Evolutionary conservation across 2,329 filamentous ascomycete genomes (phyloP), one percentile per base, ranked within the genome.

Genomic region (Sarocladiaceae sp.): DNA sequence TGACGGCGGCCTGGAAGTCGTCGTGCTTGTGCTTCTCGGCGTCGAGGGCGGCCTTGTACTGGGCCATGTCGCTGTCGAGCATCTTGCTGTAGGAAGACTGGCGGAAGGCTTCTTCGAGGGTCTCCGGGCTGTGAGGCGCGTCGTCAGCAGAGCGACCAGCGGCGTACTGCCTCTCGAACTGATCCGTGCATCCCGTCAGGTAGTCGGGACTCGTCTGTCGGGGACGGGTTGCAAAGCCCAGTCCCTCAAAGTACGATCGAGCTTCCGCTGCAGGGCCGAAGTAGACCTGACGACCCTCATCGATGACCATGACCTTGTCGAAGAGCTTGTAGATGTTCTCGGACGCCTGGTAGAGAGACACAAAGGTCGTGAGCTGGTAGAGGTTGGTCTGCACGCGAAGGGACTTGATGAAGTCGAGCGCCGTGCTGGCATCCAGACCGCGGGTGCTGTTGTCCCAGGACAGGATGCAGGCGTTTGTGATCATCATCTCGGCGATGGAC

Each of bases 291-390:
- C 75, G 77, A 2, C 87, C 87, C 32, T 78, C 75, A 49, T 90
- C 84, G 45, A 93, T 85, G 27, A 90, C 83, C 55, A 94, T 68
- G 11, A 93, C 86, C 62, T 91, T 93, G 68, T 94, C 87, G 49
- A 91, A 90, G 26, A 82, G 78, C 18, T 72, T 72, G 65, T 87
- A 90, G 49, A 91, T 88, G 54, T 80, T 88, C 63, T 93, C 85
- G 0, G 83, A 88, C 0, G 86, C 87, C 58, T 94, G 88, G 61
- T 94, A 95, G 0, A 95, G 69, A 0, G 88, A 88, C 2, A 94
- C 87, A 48, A 93, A 90, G 0, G 88, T 93, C 2, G 85, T 86
- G 0, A 83, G 88, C 59, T 85, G 80, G 73, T 89, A 89, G 45
- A 93, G 78, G 60, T 93, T 84, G 18, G 88, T 93, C 68, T 91